Evolutionary conservation across 768 basidiomycete genomes (phyloP).

Genomic region (Hygrocybe coccinea): DNA sequence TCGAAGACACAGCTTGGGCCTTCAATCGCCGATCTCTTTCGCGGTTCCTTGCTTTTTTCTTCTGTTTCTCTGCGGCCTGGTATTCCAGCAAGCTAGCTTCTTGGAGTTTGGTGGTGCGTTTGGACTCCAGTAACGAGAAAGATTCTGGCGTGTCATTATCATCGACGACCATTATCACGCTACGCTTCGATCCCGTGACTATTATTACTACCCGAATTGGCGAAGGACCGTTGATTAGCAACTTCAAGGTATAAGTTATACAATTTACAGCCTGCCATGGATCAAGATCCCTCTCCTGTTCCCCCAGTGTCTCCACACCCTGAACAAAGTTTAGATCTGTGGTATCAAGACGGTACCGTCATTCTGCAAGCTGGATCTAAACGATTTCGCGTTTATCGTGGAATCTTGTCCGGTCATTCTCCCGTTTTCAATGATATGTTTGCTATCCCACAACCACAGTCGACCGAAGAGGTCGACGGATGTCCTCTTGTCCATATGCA

Average conservation of each 20-base stretch:
- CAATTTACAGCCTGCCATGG: too few relatives aligned
- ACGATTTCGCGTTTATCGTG: constrained; percentile 10
- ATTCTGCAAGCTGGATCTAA: constrained; percentile 9
- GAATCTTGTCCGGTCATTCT: constrained; percentile 9
- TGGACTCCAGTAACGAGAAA: constrained; percentile 44
- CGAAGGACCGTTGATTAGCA: too few relatives aligned
- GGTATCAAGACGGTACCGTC: constrained; percentile 24
- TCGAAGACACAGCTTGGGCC: constrained; percentile 32
- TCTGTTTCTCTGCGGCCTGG: constrained; percentile 35
- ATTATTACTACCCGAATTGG: background rate
- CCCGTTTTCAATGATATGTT: constrained; percentile 16
- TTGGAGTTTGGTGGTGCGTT: constrained; percentile 35
- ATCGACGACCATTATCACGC: constrained; percentile 22
- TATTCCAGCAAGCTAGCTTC: constrained; percentile 36
- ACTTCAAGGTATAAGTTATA: too few relatives aligned
- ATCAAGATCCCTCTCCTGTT: background rate
- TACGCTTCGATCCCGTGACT: too few relatives aligned
- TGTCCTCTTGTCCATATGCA: constrained; percentile 7
- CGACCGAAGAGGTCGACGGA: constrained; percentile 6
- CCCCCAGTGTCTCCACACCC: background rate
- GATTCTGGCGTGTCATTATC: constrained; percentile 50
- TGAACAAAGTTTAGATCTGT: background rate
- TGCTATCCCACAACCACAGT: constrained; percentile 10
- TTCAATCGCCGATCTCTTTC: constrained; percentile 48
- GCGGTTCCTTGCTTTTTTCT: constrained; percentile 42